Conservation (phyloP, 2,329 filamentous ascomycete species). For the Plenodomus biglobosus region DNA sequence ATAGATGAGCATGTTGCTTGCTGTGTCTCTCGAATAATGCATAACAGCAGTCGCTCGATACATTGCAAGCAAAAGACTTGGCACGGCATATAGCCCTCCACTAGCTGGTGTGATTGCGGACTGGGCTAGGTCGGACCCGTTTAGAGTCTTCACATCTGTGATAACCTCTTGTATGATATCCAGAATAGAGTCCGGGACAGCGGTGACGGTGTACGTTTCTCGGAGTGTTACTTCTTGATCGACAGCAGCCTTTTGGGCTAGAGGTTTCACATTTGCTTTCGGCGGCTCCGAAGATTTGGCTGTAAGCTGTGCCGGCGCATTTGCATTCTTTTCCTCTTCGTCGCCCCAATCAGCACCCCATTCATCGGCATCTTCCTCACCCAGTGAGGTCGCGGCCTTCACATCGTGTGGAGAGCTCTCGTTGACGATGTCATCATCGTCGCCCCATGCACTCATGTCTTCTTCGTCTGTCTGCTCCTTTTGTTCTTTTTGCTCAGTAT, state of each 20-base stretch:
- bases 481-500: conserved; percentile 8
- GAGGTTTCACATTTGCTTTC: conserved; percentile 30
- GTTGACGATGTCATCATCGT: conserved; percentile 40
- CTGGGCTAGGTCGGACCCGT: conserved; percentile 48
- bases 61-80: conserved; percentile 73
- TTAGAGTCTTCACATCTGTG: conserved; percentile 55
- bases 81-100: conserved; percentile 69
- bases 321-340: conserved; percentile 47
- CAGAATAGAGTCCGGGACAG: conserved; percentile 78
- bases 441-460: conserved; percentile 53
- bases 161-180: conserved; percentile 61
- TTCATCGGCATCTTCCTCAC: conserved; percentile 59
- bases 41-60: conserved; percentile 76
- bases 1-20: conserved; percentile 65
- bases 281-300: not conserved
- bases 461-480: conserved; percentile 46
- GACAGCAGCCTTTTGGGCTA: conserved; percentile 23
- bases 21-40: conserved; percentile 65
- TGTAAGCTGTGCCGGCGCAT: not conserved
- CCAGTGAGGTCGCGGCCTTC: conserved; percentile 41
- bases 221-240: conserved; percentile 72
- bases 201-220: conserved; percentile 86
- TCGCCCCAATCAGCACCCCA: conserved; percentile 78
- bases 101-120: conserved; percentile 68
- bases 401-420: conserved; percentile 23